phyloP scores from a whole-genome alignment of 2,329 filamentous ascomycete genomes.

The Xylaria sp. region DNA sequence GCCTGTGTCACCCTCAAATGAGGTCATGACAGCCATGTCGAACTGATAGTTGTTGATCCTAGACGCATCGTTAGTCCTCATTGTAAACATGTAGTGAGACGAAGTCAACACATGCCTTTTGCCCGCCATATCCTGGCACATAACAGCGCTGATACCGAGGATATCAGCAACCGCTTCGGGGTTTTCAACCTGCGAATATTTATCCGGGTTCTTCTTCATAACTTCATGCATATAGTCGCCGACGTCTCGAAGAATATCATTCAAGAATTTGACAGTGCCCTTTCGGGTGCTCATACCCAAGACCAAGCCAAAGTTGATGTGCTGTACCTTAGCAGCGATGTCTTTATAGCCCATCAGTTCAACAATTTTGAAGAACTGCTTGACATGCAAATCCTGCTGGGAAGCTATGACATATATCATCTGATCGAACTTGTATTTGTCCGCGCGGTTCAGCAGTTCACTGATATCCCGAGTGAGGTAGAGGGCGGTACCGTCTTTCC shows the following conservation, averaged over 20 bases:
- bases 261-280: conserved; percentile 71
- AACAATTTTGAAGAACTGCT: conserved; percentile 80
- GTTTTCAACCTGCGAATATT: conserved; percentile 90
- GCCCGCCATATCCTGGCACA: conserved; percentile 98
- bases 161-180: conserved; percentile 85
- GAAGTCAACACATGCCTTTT: conserved; percentile 72
- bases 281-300: conserved; percentile 76
- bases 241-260: conserved; percentile 79
- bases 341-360: conserved; percentile 76
- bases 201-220: conserved; percentile 89
- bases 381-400: conserved; percentile 77
- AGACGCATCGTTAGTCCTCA: conserved; percentile 10
- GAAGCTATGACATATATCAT: conserved; percentile 84
- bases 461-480: conserved; percentile 84
- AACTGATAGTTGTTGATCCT: conserved; percentile 67
- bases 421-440: conserved; percentile 73
- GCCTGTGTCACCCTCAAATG: conserved; percentile 78
- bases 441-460: conserved; percentile 72
- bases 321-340: conserved; percentile 73
- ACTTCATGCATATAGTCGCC: conserved; percentile 97
- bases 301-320: conserved; percentile 80
- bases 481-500: conserved; percentile 78
- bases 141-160: conserved; percentile 92
- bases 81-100: conserved; percentile 47
- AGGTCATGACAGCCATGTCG: conserved; percentile 77